phyloP scores from a whole-genome alignment of 2,329 filamentous ascomycete species.

The Cercospora sp. region DNA sequence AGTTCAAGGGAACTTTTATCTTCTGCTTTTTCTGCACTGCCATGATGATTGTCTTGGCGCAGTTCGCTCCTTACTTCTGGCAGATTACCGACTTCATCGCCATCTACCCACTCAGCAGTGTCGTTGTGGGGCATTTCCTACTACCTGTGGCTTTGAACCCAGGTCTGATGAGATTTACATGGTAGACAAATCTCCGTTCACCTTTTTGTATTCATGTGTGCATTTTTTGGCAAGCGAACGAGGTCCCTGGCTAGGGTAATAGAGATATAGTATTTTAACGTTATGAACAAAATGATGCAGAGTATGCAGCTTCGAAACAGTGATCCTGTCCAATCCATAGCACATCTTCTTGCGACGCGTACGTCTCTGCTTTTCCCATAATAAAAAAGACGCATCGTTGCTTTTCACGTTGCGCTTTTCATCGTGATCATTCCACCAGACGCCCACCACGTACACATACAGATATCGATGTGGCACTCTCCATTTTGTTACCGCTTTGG shows the following conservation, averaged over 20 bases:
- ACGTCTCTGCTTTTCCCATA: background rate
- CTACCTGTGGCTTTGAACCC: constrained; percentile 63
- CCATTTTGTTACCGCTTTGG: background rate
- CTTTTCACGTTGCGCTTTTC: background rate
- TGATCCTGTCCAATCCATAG: background rate
- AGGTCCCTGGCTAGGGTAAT: constrained; percentile 14
- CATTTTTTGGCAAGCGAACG: constrained; percentile 16
- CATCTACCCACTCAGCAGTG: constrained; percentile 58
- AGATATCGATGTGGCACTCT: background rate
- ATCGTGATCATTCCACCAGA: background rate
- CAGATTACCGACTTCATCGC: constrained; percentile 59
- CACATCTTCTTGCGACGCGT: background rate
- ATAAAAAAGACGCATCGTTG: background rate
- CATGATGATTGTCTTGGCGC: constrained; percentile 53
- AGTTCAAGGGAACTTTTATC: constrained; percentile 57
- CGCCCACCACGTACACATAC: background rate
- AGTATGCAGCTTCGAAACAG: background rate
- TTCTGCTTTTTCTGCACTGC: constrained; percentile 50
- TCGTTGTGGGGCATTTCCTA: constrained; percentile 58
- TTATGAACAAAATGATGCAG: constrained; percentile 6
- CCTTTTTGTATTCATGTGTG: constrained; percentile 1
- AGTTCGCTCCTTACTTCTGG: constrained; percentile 55
- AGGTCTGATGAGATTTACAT: constrained; percentile 64
- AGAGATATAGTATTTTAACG: constrained; percentile 15
- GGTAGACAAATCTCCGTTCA: constrained; percentile 41